Conservation (phyloP, 108 stramenopile genomes). For the Aurantiochytrium sp. region DNA sequence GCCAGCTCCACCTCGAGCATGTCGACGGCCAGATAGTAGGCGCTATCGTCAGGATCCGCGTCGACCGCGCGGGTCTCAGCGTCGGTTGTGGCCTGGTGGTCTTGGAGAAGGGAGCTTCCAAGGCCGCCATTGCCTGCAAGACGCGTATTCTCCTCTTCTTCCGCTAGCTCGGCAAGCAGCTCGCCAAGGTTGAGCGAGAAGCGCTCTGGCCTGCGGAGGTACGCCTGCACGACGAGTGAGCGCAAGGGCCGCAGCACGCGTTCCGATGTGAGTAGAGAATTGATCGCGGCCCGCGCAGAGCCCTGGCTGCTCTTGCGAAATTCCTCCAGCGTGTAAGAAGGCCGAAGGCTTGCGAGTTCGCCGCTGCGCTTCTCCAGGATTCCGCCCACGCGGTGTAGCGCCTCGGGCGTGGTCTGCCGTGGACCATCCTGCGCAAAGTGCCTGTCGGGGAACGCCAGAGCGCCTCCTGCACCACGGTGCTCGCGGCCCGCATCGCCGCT, state of each 20-base stretch:
- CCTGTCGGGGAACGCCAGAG: too few relatives aligned
- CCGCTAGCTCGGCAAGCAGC: not conserved
- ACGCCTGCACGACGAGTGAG: slow-evolving; percentile 7
- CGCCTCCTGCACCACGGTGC: too few relatives aligned
- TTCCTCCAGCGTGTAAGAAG: not conserved
- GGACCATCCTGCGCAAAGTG: too few relatives aligned
- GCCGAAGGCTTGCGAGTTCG: not conserved
- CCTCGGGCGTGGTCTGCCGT: not conserved
- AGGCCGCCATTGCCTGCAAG: not conserved
- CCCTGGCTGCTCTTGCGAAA: not conserved
- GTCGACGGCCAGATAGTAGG: not conserved
- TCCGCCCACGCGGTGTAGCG: not conserved
- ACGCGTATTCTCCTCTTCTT: not conserved
- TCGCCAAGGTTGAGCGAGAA: not conserved
- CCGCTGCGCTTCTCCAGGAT: not conserved
- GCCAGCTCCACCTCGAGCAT: slow-evolving; percentile 22
- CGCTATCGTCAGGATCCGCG: not conserved
- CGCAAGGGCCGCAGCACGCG: slow-evolving; percentile 20
- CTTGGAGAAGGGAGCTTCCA: too few relatives aligned
- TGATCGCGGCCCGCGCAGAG: not conserved
- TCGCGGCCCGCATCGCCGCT: too few relatives aligned
- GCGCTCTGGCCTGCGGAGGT: not conserved
- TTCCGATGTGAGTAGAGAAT: not conserved
- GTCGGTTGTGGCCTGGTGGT: not conserved
- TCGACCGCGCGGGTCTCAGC: not conserved